Conservation (phyloP, 805 yeast genomes). For the Saturnispora quitensis region DNA sequence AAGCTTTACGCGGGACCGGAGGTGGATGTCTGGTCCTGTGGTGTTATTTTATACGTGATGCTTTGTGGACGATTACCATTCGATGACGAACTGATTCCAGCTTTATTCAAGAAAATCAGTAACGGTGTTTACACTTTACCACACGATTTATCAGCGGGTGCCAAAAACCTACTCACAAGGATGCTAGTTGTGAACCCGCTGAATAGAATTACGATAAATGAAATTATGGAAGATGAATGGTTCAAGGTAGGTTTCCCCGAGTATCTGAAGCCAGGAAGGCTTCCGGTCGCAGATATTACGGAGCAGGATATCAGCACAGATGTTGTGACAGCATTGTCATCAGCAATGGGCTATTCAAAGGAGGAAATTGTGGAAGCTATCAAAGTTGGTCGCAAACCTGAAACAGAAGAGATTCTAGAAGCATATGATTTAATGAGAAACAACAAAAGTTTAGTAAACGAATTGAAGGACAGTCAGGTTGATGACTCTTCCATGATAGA, state of each 20-base stretch:
- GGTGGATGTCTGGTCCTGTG: slow-evolving; percentile 97
- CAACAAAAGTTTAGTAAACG: slow-evolving; percentile 61
- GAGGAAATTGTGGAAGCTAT: slow-evolving; percentile 71
- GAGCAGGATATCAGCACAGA: slow-evolving; percentile 54
- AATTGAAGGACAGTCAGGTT: slow-evolving; percentile 36
- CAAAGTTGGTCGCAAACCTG: slow-evolving; percentile 31
- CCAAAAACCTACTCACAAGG: slow-evolving; percentile 69
- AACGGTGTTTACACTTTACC: slow-evolving; percentile 92
- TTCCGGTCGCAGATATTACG: slow-evolving; percentile 25
- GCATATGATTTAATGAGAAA: slow-evolving; percentile 79
- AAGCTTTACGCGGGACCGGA: slow-evolving; percentile 96
- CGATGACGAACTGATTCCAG: slow-evolving; percentile 94
- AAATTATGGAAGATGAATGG: slow-evolving; percentile 92
- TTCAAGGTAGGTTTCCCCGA: slow-evolving; percentile 73
- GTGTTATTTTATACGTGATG: slow-evolving; percentile 92
- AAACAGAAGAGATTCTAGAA: slow-evolving; percentile 72
- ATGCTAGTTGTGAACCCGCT: slow-evolving; percentile 94
- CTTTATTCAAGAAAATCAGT: slow-evolving; percentile 82
- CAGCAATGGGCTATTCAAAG: slow-evolving; percentile 82
- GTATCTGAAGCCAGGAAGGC: slow-evolving; percentile 54
- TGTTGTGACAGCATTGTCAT: slow-evolving; percentile 62
- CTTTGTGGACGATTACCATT: slow-evolving; percentile 91
- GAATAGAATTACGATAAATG: slow-evolving; percentile 86
- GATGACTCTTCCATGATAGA: slow-evolving; percentile 6
- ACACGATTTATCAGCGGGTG: slow-evolving; percentile 75